A percentile compares a stretch with the other conserved stretches of the same genome.
phyloP scores from a whole-genome alignment of 768 basidiomycete species.

The Lentinula lateritia region DNA sequence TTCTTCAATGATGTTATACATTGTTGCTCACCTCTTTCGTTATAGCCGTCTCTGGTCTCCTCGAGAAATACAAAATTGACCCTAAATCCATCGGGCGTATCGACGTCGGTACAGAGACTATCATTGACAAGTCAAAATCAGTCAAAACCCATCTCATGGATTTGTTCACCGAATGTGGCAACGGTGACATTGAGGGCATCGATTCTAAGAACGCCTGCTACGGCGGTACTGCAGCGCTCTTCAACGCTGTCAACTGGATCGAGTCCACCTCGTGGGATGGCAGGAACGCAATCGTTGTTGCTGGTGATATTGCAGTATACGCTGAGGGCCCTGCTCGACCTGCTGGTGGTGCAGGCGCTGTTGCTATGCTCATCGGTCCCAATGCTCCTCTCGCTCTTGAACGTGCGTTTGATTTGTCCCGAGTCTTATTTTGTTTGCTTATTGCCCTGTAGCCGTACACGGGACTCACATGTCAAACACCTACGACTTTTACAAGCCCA shows the following conservation, averaged over 20 bases:
- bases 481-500: constrained; percentile 99
- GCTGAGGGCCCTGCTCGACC: constrained; percentile 94
- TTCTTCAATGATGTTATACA: neutral
- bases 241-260: constrained; percentile 98
- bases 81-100: constrained; percentile 95
- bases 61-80: constrained; percentile 94
- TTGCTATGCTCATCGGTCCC: constrained; percentile 92
- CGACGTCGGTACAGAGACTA: constrained; percentile 97
- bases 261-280: constrained; percentile 97
- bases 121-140: constrained; percentile 99
- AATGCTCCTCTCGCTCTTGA: constrained; percentile 93
- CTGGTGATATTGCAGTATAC: constrained; percentile 97
- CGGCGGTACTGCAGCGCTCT: constrained; percentile 96
- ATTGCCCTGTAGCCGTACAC: constrained; percentile 66
- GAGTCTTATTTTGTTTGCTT: constrained; percentile 7
- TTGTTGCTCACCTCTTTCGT: constrained; percentile 5
- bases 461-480: constrained; percentile 97
- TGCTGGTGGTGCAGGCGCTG: constrained; percentile 94
- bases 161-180: constrained; percentile 88
- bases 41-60: constrained; percentile 79
- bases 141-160: constrained; percentile 99
- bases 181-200: constrained; percentile 97
- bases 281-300: constrained; percentile 93
- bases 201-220: constrained; percentile 99
- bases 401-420: constrained; percentile 51